Base-by-base conservation (phyloP, 2,329 filamentous ascomycete species). In the Trichoderma cornu-damae region DNA sequence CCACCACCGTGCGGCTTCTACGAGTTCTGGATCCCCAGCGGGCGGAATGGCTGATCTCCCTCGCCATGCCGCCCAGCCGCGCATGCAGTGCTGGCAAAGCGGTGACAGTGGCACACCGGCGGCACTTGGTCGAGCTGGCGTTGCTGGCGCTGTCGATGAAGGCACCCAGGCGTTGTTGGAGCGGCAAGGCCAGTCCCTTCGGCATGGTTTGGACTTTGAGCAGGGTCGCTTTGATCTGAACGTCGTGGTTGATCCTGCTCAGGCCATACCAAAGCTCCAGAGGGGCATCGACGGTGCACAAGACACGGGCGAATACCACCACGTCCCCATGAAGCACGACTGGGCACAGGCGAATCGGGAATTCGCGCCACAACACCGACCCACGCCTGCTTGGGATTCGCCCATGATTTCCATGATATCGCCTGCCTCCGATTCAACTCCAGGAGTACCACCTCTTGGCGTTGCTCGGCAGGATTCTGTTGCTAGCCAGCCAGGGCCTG, bases 161-260 rank as follows among this genome's bases (percentile, higher is more conserved):
- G 43, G 43, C 26, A 53, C 54, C 11, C 58, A 37, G 20, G 52
- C 30, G 5, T 67, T 70, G 59, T 68, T 75, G 54, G 75, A 69
- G 61, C 79, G 79, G 65, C 80, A 81, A 63, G 75, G 75, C 6
- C 73, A 78, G 28, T 75, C 78, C 18, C 72, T 78, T 49, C 69
- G 76, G 16, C 82, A 85, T 57, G 79, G 79, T 37, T 68, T 88
- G 1, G 81, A 87, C 37, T 73, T 88, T 58, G 79, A 80, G 2
- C 75, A 80, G 1, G 88, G 92, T 66, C 80, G 85, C 46, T 76
- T 92, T 7, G 86, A 85, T 5, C 80, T 94, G 30, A 86, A 85
- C 58, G 92, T 91, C 63, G 75, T 94, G 2, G 77, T 93, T 1
- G 84, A 86, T 59, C 73, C 80, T 32, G 77, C 79, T 6, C 79